These are phyloP conservation scores for Mastigamoeba balamuthi DNA, from an alignment of 78 protist genomes.

Conservation along the genomic window DNA sequence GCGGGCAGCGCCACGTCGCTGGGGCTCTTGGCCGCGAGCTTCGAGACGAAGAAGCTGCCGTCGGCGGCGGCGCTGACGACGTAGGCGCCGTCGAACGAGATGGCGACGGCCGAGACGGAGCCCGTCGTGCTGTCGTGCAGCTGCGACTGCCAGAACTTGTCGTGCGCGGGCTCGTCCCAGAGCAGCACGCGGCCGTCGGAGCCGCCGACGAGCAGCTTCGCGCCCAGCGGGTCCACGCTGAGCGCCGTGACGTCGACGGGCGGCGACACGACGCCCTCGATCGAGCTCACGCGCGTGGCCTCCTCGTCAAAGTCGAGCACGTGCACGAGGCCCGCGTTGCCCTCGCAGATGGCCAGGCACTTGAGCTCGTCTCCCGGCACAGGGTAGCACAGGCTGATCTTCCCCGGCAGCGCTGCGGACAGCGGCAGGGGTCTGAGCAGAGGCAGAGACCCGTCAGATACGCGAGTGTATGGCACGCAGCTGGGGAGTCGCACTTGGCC, in stretches of 20 bases:
- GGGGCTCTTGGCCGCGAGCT: background rate
- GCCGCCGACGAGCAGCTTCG: too few relatives aligned
- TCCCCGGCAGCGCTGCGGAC: background rate
- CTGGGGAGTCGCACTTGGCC: too few relatives aligned
- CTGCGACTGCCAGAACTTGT: background rate
- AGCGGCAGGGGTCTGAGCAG: background rate
- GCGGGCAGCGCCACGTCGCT: background rate
- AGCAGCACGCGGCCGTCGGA: too few relatives aligned
- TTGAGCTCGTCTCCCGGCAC: background rate
- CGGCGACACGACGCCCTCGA: background rate
- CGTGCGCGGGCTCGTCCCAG: background rate
- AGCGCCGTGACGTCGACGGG: too few relatives aligned
- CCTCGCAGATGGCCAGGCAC: background rate
- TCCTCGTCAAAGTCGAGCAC: background rate
- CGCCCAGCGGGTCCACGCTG: too few relatives aligned
- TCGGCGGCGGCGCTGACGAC: constrained; percentile 31
- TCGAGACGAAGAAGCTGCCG: constrained; percentile 13
- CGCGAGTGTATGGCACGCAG: background rate
- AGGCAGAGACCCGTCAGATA: background rate
- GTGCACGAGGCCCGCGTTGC: background rate
- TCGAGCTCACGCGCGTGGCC: background rate
- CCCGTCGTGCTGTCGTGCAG: too few relatives aligned
- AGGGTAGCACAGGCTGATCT: background rate
- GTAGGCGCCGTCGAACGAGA: constrained; percentile 21
- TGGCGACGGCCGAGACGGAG: background rate